These are phyloP conservation scores for Ophiostoma perfectum DNA, from an alignment of 2,329 filamentous ascomycete genomes.

Conservation along the genomic window DNA sequence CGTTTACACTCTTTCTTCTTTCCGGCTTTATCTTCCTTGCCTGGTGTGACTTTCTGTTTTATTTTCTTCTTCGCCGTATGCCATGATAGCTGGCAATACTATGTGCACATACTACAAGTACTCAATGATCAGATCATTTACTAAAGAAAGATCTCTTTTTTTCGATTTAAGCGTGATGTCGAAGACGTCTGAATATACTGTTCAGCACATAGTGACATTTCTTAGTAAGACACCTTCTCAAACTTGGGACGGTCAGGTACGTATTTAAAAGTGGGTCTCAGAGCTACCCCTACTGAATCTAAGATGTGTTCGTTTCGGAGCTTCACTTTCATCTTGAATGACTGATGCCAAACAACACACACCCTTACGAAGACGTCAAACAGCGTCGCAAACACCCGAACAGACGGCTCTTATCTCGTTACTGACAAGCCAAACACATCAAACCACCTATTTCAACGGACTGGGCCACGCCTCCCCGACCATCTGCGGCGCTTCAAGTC, in stretches of 20 bases:
- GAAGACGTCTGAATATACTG: no score
- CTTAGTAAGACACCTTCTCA: no score
- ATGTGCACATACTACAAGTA: no score
- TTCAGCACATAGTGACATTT: no score
- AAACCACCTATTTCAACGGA: background rate
- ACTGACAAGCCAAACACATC: background rate
- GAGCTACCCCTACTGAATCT: slow-evolving; percentile 10
- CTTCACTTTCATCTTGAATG: background rate
- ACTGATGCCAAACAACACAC: background rate
- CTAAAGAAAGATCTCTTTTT: no score
- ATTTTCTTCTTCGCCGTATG: background rate
- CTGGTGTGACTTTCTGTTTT: background rate
- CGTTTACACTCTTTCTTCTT: background rate
- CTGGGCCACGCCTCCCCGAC: background rate
- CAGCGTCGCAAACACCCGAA: background rate
- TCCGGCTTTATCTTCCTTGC: background rate
- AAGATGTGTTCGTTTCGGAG: slow-evolving; percentile 18
- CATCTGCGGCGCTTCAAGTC: background rate
- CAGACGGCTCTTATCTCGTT: background rate
- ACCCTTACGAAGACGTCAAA: background rate
- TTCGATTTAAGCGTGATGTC: no score
- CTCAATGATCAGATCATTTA: no score
- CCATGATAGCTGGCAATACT: no score
- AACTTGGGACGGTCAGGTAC: background rate
- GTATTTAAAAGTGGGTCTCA: slow-evolving; percentile 16